Evolutionary conservation across 148 eudicot genomes (phyloP).

Genomic region (Vaccinium macrocarpon): DNA sequence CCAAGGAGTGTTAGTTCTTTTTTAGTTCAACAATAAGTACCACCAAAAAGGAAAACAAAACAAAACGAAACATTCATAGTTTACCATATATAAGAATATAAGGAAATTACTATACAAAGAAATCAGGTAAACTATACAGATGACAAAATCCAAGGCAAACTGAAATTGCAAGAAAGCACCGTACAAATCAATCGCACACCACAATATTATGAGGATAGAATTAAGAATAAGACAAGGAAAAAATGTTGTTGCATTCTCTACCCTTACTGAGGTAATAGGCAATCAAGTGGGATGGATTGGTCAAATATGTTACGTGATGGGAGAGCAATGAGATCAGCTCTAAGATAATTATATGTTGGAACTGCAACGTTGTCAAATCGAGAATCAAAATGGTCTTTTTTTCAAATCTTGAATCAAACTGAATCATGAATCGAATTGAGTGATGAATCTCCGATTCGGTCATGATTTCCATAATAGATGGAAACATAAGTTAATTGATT

Average conservation of each 20-base stretch:
- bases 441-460: no score
- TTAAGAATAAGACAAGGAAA: neutral
- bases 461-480: no score
- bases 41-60: neutral
- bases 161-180: neutral
- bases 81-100: no score
- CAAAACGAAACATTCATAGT: neutral
- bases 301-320: neutral
- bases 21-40: neutral
- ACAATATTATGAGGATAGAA: neutral
- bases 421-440: no score
- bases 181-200: neutral
- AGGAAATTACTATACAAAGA: neutral
- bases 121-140: neutral
- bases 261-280: neutral
- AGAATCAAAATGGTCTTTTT: no score
- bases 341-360: neutral
- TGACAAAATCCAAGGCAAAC: neutral
- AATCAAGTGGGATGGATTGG: neutral
- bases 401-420: no score
- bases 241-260: neutral
- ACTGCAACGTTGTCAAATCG: no score
- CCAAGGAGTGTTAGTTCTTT: neutral
- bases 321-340: neutral
- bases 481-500: no score